Base-by-base conservation (phyloP, 176 grass and related monocot genomes). In the Oryza longistaminata region DNA sequence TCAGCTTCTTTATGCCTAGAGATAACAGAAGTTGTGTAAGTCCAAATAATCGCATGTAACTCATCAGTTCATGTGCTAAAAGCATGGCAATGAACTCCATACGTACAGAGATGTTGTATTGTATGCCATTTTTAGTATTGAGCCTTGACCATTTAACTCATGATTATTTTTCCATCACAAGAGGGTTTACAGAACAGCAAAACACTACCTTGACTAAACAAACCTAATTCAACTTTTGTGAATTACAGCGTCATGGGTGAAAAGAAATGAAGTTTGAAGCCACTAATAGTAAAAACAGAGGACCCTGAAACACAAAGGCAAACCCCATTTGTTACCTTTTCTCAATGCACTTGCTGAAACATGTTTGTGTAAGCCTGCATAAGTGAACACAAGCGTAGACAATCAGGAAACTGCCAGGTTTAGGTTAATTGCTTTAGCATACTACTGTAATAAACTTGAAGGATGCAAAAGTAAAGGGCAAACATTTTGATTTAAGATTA, bases 1-100 rank as follows among this genome's bases (percentile, higher is more conserved):
- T 95, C 93, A 67, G 85, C 85, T 79, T 95, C 93, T 76, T 92
- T 95, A 42, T 94, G 82, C 85, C 93, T 94, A 75, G 26, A 68
- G 43, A 88, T 86, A 64, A 12, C 16, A 55, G 12, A 9, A 15
- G 44, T 35, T 60, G 71, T 13, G 39, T 61, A 64, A 66, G 40
- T 48, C 25, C 6, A 72, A 79, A 11, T 79, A 72, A 65, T 3
- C 53, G 16, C 34, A 64, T 65, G 22, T 62, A 64, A 6, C 29
- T 74, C 10, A 46, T 65, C 17, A 64, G 2, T 48, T 64, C 21
- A 34, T 34, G 15, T 9, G 27, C 35, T 43, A 33, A 39, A 9
- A 85, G 4, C 8, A 77, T 70, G 48, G 22, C 0, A 44, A 42
- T 16, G 48, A 64, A 37, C 0, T 68, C 67, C 14, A 4, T 67